These are phyloP conservation scores for Guyanaporus albipodus DNA, from an alignment of 768 basidiomycete genomes.

Conservation along the genomic window DNA sequence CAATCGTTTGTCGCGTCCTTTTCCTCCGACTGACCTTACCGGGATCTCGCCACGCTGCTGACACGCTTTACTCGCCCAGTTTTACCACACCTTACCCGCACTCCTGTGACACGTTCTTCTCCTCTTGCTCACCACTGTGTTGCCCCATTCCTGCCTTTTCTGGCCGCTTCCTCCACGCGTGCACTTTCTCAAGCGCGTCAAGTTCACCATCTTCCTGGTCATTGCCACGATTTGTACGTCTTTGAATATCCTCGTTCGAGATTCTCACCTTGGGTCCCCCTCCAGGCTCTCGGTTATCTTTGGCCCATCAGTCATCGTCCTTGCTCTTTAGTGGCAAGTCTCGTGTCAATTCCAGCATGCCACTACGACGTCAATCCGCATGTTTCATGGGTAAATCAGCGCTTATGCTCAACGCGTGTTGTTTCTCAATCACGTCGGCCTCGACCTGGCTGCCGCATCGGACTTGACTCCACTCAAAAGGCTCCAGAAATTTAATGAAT, in stretches of 20 bases:
- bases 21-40: constrained; percentile 49
- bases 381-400: constrained; percentile 42
- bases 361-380: constrained; percentile 31
- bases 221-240: constrained; percentile 31
- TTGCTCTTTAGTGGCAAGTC: constrained; percentile 22
- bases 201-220: constrained; percentile 25
- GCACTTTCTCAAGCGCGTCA: constrained; percentile 26
- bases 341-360: constrained; percentile 30
- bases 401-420: constrained; percentile 59
- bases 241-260: constrained; percentile 23
- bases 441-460: constrained; percentile 49
- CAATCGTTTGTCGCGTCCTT: constrained; percentile 39
- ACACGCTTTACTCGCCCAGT: constrained; percentile 47
- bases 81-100: constrained; percentile 56
- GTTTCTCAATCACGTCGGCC: constrained; percentile 63
- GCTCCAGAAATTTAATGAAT: constrained; percentile 52
- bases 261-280: constrained; percentile 25
- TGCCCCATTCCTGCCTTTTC: constrained; percentile 56
- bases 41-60: constrained; percentile 51
- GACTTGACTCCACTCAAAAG: constrained; percentile 71
- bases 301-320: constrained; percentile 13
- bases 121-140: constrained; percentile 45
- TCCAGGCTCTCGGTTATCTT: constrained; percentile 27
- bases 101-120: constrained; percentile 60
- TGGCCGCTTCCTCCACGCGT: constrained; percentile 41